A percentile compares a stretch with the other conserved stretches of the same genome.
Evolutionary conservation across 768 basidiomycete genomes (phyloP).

Genomic region (Boletus reticulatus): DNA sequence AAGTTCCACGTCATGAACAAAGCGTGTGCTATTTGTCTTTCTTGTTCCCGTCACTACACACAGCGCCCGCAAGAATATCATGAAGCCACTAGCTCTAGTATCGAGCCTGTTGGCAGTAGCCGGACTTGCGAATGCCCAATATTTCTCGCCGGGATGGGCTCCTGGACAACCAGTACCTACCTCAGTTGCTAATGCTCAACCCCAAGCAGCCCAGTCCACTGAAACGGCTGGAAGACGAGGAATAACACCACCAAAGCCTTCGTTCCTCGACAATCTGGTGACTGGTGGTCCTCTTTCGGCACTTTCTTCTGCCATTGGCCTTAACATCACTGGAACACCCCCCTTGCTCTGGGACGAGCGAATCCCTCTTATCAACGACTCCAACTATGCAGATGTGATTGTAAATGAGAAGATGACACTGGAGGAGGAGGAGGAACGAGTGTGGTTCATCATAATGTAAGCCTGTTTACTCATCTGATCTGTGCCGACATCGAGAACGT

Average conservation of each 20-base stretch:
- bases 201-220: constrained; percentile 23
- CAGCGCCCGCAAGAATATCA: constrained; percentile 18
- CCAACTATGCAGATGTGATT: constrained; percentile 72
- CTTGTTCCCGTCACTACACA: no score
- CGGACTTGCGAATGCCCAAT: constrained; percentile 51
- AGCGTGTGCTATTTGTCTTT: no score
- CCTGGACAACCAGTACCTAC: constrained; percentile 61
- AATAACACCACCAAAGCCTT: constrained; percentile 12
- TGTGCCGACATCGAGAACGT: background rate
- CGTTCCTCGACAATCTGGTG: constrained; percentile 39
- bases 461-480: constrained; percentile 23
- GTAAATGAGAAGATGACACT: constrained; percentile 64
- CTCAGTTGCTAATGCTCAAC: constrained; percentile 8
- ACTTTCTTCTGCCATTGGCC: constrained; percentile 56
- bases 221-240: constrained; percentile 24
- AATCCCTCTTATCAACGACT: constrained; percentile 78
- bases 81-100: constrained; percentile 48
- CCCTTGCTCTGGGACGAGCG: constrained; percentile 62
- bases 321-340: constrained; percentile 63
- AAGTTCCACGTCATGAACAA: no score
- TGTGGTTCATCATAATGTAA: constrained; percentile 81
- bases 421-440: constrained; percentile 63
- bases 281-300: constrained; percentile 52
- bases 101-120: constrained; percentile 26
- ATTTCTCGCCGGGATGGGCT: constrained; percentile 79